Evolutionary conservation across 108 stramenopile genomes (phyloP), one percentile per base, ranked within the genome.

Genomic region (Asterionellopsis glacialis): DNA sequence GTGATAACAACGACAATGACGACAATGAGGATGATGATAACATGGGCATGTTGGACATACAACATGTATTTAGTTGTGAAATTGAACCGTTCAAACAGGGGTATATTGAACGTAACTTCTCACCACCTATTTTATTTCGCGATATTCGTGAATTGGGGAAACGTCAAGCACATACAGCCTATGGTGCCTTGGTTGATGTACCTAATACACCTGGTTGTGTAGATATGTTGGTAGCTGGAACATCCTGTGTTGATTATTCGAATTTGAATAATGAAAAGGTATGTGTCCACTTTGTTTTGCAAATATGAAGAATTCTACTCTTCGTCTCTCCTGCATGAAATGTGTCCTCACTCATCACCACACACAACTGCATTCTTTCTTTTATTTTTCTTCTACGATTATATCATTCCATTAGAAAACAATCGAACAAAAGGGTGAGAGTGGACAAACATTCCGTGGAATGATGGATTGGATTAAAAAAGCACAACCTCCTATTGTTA

Each of bases 51-150:
- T 72, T 57, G 15, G 61, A 19, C 56, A 71, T 33, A 14, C 42
- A 74, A 15, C 83, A 84, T 59, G 73, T 73, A 7, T 77, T 84
- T 61, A 76, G 75, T 24, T 84, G 83, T 55, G 83, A 84, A 59
- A 71, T 77, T 41, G 83, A 84, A 60, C 74, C 83, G 0, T 84
- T 80, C 64, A 84, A 84, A 59, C 83, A 84, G 51, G 76, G 73
- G 4, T 84, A 84, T 63, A 70, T 84, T 49, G 79, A 61, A 22
- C 59, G 79, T 13, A 84, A 84, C 27, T 84, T 84, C 50, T 68
- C 50, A 11, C 75, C 74, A 50, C 59, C 73, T 11, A 41, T 63
- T 0, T 49, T 84, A 0, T 84, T 78, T 67, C 83, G 73, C 21
- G 83, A 84, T 45, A 84, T 84, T 63, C 73, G 12, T 5, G 45